Evolutionary conservation across 1,284 basidiomycete species (phyloP), one percentile per base, ranked within the genome.

Genomic region (Cryptococcus hybrid): DNA sequence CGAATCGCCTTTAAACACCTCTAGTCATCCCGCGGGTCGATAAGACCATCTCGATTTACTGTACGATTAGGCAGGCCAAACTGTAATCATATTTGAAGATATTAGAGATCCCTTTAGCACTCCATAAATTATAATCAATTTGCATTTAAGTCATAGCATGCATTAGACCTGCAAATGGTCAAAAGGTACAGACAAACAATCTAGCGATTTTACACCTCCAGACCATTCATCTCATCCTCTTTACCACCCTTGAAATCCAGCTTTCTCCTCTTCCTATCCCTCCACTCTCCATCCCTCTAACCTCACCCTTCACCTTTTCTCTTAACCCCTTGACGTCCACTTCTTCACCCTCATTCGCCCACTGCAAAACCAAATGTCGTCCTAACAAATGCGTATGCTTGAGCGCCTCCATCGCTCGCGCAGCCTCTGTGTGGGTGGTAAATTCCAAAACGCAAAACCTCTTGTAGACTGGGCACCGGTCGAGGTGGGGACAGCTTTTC

Each of bases 401-500:
- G 44, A 99, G 83, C 3, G 90, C 85, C 18, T 84, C 84, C 76
- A 88, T 91, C 0, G 90, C 92, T 47, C 87, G 87, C 76, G 90
- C 86, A 2, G 92, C 93, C 70, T 97, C 92, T 54, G 86, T 86
- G 11, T 89, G 84, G 2, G 90, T 87, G 30, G 88, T 83, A 71
- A 95, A 96, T 67, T 99, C 95, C 64, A 98, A 82, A 99, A 99
- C 1, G 91, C 95, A 74, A 98, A 99, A 7, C 95, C 95, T 36
- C 95, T 86, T 5, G 75, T 71, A 1, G 69, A 64, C 18, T 69
- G 62, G 6, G 73, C 64, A 8, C 75, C 76, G 5, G 68, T 68
- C 1, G 89, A 86, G 37, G 88, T 85, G 13, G 88, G 84, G 65
- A 92, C 88, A 75, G 92, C 87, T 73, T 92, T 92, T 74, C 88